Base-by-base conservation (phyloP, 2,329 filamentous ascomycete species). In the Thielaviopsis musarum region DNA sequence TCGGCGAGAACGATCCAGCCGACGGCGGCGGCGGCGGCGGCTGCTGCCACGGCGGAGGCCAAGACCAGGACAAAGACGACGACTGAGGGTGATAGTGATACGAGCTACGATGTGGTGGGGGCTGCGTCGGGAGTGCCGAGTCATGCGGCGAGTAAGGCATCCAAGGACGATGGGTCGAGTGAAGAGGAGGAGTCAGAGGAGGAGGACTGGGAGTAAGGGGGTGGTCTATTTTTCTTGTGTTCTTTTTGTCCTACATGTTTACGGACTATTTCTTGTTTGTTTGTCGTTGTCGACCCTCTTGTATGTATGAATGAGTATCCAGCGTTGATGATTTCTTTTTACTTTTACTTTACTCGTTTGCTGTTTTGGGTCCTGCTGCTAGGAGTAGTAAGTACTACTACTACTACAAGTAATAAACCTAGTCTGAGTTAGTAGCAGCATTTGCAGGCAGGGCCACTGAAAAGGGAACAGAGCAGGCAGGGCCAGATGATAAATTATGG, bases 41-140 rank as follows among this genome's bases (percentile, higher is more conserved):
- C 67, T 64, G 63, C 73, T 62, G 67, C 67, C 52, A 68, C 68
- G 30, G 10, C 30, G n/a, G 73, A 82, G 54, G 6, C 45, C n/a
- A 22, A 22, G 49, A 26, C 24, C 19, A 22, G 12, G 34, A 19
- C 41, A 1, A 88, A 88, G 70, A 77, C 83, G 24, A 59, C 41
- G 26, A 72, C 73, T 66, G 90, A 95, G 67, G 83, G 90, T 7
- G 93, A 93, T 66, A 96, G 91, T 69, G 93, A 98, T 66, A 88
- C 88, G 19, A 95, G 90, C 73, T 98, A 98, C 70, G 93, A 98
- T 69, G 79, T 98, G 38, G 89, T 98, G 53, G 86, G 87, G 7
- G 84, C 85, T 5, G 76, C 82, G 53, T 91, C 87, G 57, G 87
- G 87, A 55, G 80, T 82, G 52, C 82, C 84, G 45, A 95, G 88